Conservation (phyloP, 805 yeast genomes). For the Wickerhamiella brachini region DNA sequence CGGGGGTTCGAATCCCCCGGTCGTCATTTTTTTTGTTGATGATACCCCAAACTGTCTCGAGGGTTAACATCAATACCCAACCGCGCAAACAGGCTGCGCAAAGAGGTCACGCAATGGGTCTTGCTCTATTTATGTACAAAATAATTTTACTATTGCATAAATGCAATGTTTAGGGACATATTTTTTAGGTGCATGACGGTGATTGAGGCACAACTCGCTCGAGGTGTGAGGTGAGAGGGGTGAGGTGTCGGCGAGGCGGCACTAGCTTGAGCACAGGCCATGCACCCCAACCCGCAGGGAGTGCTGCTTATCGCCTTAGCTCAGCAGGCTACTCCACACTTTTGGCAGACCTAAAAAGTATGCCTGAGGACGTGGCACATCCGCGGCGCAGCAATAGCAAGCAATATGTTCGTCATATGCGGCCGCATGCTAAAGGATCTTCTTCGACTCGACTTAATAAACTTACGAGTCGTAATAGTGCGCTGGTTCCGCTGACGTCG, state of each 20-base stretch:
- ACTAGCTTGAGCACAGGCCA: neutral
- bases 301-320: neutral
- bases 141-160: too few species aligned
- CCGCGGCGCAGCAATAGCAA: neutral
- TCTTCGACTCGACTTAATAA: neutral
- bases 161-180: too few species aligned
- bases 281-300: neutral
- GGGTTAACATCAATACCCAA: too few species aligned
- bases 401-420: neutral
- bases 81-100: too few species aligned
- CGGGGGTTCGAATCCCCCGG: constrained; percentile 24
- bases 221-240: neutral
- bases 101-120: too few species aligned
- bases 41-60: too few species aligned
- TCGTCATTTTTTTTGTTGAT: constrained; percentile 19
- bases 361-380: neutral
- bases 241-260: too few species aligned
- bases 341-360: neutral
- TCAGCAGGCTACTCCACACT: neutral
- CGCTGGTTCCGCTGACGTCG: neutral
- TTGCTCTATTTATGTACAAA: too few species aligned
- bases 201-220: too few species aligned
- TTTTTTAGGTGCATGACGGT: too few species aligned
- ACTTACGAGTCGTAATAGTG: neutral
- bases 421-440: neutral